Conservation (phyloP, 2,329 filamentous ascomycete genomes). For the Claviceps sp. region DNA sequence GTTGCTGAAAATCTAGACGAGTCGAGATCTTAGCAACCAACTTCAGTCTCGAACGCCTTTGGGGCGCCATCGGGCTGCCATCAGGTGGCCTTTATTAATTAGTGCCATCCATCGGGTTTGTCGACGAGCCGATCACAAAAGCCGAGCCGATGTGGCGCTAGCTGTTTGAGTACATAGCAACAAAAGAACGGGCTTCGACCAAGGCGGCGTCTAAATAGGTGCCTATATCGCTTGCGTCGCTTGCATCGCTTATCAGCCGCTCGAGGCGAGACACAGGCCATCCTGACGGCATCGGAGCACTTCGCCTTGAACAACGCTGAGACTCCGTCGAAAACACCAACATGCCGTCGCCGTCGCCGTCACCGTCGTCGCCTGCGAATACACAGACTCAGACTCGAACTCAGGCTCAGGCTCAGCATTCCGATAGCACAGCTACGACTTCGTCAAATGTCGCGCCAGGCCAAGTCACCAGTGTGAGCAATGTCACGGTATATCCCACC, state of each 20-base stretch:
- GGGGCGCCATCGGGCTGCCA: neutral
- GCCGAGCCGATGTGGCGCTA: neutral
- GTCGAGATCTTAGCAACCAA: neutral
- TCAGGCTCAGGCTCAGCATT: conserved; percentile 6
- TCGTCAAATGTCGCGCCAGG: conserved; percentile 9
- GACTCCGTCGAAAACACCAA: conserved; percentile 11
- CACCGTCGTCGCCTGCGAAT: conserved; percentile 8
- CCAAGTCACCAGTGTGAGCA: conserved; percentile 4
- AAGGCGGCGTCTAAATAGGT: no score
- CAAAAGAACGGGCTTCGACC: neutral
- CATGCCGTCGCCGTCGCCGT: conserved; percentile 13
- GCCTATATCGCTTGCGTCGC: neutral
- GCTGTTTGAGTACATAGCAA: neutral
- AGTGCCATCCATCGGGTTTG: neutral
- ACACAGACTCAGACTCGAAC: neutral
- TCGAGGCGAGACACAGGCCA: neutral
- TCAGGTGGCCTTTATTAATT: neutral
- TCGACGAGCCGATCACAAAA: neutral
- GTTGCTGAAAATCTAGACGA: neutral
- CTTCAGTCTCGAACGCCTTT: neutral
- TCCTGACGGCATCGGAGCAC: neutral
- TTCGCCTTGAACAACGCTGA: neutral
- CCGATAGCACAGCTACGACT: conserved; percentile 7
- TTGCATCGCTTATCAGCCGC: neutral
- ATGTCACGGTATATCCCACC: conserved; percentile 26